Base-by-base conservation (phyloP, 2,329 filamentous ascomycete species). In the Tolypocladium inflatum region DNA sequence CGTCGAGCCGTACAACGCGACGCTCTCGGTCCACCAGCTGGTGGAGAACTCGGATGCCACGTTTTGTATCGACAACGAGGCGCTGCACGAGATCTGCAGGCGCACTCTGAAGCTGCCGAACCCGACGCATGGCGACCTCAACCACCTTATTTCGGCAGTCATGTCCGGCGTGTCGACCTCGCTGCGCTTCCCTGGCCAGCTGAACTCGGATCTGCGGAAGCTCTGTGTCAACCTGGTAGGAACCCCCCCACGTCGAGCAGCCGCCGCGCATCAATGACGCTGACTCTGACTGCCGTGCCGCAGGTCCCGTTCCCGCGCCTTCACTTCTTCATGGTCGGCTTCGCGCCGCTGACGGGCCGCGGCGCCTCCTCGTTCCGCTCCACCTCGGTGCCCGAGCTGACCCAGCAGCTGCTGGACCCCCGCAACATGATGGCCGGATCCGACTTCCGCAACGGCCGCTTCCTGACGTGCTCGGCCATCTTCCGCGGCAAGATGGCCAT, bases 361-460 rank as follows among this genome's bases (percentile, higher is more conserved):
- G 80, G 80, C 70, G 89, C 93, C 67, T 79, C 94, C 84, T 91
- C 90, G 68, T 99, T 97, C 93, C 94, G 94, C 74, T 92, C 94
- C 67, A 89, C 97, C 77, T 92, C 88, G 72, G 94, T 99, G 62
- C 93, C 94, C 59, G 94, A 99, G 84, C 86, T 99, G 76, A 97
- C 94, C 71, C 94, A 99, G 84, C 94, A 99, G 80, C 97, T 99
- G 91, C 97, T 96, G 84, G 94, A 99, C 83, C 93, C 94, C 72
- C 97, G 97, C 91, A 99, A 99, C 88, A 99, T 99, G 93, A 99
- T 99, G 94, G 94, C 94, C 80, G 94, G 94, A 65, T 95, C 92
- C 64, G 94, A 99, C 83, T 99, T 99, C 91, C 91, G 94, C 73
- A 99, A 97, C 79, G 94, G 94, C 77, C 94, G 94, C 73, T 99